Evolutionary conservation across 2,329 filamentous ascomycete genomes (phyloP).

Genomic region (Venturia effusa): DNA sequence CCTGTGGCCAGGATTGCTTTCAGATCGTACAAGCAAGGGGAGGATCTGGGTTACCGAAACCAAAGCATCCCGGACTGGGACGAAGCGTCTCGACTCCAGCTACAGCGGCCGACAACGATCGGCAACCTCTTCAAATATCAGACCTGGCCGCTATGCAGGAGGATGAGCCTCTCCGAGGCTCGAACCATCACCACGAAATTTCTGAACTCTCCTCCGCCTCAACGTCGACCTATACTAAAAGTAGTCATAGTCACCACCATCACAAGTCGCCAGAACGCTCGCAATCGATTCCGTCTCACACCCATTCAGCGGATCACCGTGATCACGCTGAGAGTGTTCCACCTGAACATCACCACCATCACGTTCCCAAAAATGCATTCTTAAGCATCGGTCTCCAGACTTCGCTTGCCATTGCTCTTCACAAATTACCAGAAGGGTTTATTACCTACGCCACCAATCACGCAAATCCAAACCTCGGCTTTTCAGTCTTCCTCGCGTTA

Average conservation of each 20-base stretch:
- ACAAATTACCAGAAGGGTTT: slow-evolving; percentile 83
- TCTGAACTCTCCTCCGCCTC: slow-evolving; percentile 16
- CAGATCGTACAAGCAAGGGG: slow-evolving; percentile 29
- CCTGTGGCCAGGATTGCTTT: slow-evolving; percentile 51
- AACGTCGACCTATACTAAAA: slow-evolving; percentile 3
- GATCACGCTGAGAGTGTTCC: slow-evolving; percentile 21
- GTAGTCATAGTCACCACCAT: slow-evolving; percentile 15
- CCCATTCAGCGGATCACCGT: slow-evolving; percentile 12
- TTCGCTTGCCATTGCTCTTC: slow-evolving; percentile 84
- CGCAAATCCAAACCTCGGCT: slow-evolving; percentile 76
- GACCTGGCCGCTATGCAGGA: slow-evolving; percentile 4
- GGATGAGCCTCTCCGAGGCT: background rate
- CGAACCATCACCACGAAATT: slow-evolving; percentile 14
- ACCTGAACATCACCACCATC: slow-evolving; percentile 62
- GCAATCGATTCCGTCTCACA: background rate
- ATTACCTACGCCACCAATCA: slow-evolving; percentile 97
- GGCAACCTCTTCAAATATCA: background rate
- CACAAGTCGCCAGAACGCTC: slow-evolving; percentile 12
- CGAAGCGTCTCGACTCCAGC: background rate
- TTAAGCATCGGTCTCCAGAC: slow-evolving; percentile 93
- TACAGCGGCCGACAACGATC: background rate
- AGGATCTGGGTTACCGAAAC: background rate
- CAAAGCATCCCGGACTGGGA: slow-evolving; percentile 1
- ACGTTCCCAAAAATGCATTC: slow-evolving; percentile 89
- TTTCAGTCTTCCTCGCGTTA: slow-evolving; percentile 87